Conservation (phyloP, 1,139 yeast genomes). For the Blastobotrys serpentis region DNA sequence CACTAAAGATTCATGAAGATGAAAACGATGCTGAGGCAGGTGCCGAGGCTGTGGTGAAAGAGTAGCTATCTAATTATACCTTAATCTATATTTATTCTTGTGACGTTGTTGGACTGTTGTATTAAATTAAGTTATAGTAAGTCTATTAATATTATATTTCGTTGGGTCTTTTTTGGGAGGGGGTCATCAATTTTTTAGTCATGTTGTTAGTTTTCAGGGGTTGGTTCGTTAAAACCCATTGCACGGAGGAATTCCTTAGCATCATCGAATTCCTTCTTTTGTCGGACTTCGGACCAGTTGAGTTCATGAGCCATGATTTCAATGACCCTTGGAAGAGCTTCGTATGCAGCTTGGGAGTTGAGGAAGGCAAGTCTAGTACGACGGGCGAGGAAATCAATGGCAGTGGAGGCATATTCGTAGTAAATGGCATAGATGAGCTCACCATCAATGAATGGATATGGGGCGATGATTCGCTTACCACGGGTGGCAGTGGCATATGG, state of each 20-base stretch:
- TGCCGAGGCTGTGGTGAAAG: background rate
- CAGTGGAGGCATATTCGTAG: slow-evolving; percentile 85
- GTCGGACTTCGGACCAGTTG: slow-evolving; percentile 65
- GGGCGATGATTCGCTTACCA: slow-evolving; percentile 46
- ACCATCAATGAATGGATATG: slow-evolving; percentile 89
- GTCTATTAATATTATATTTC: too few relatives aligned
- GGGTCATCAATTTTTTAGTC: background rate
- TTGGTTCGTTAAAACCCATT: slow-evolving; percentile 39
- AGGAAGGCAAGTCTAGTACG: slow-evolving; percentile 92
- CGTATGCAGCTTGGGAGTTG: slow-evolving; percentile 81
- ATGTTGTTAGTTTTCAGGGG: background rate
- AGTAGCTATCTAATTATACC: background rate
- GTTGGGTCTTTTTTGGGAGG: too few relatives aligned
- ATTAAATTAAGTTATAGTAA: too few relatives aligned
- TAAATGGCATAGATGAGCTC: slow-evolving; percentile 80
- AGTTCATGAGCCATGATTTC: slow-evolving; percentile 80
- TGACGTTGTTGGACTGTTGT: too few relatives aligned
- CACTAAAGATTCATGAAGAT: slow-evolving; percentile 30
- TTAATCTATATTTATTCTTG: too few relatives aligned
- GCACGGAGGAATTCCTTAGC: slow-evolving; percentile 40
- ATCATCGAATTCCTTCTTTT: slow-evolving; percentile 49
- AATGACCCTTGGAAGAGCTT: slow-evolving; percentile 81
- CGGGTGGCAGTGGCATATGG: slow-evolving; percentile 31
- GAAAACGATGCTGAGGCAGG: slow-evolving; percentile 9
- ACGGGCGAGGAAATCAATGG: slow-evolving; percentile 87